phyloP scores from a whole-genome alignment of 169 alveolate species.

The Plasmodium gallinaceum region DNA sequence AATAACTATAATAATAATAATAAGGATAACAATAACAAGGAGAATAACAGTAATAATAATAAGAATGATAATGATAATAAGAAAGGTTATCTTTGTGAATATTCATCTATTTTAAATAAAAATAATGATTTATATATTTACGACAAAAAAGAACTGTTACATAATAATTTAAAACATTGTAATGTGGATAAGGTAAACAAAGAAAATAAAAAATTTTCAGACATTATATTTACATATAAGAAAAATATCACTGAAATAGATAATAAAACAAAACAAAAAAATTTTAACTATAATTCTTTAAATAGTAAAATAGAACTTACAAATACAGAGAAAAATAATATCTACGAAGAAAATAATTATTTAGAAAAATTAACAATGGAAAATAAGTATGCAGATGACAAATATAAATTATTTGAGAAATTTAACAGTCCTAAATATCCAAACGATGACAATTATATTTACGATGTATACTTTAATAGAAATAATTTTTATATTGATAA shows the following conservation, averaged over 20 bases:
- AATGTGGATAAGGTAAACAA: not conserved
- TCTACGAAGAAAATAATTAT: slow-evolving; percentile 10
- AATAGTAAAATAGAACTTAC: not conserved
- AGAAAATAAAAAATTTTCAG: not conserved
- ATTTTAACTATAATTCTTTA: not conserved
- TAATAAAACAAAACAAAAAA: not conserved
- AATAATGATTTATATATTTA: not conserved
- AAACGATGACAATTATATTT: not conserved
- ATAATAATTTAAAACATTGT: slow-evolving; percentile 5
- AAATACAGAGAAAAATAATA: not conserved
- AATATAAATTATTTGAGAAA: not conserved
- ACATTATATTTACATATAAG: not conserved
- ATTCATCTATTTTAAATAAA: not conserved
- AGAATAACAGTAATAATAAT: not conserved
- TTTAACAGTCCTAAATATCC: not conserved
- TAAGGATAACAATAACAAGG: not conserved
- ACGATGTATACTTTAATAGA: slow-evolving; percentile 11
- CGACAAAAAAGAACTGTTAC: slow-evolving; percentile 7
- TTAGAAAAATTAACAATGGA: not conserved
- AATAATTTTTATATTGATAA: not conserved
- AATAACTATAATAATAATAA: not conserved
- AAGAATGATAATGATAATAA: not conserved
- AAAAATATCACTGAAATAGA: slow-evolving; percentile 1
- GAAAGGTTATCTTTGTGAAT: not conserved
- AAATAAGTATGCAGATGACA: not conserved